Conservation (phyloP, 2,329 filamentous ascomycete genomes). For the Onygenales sp. region DNA sequence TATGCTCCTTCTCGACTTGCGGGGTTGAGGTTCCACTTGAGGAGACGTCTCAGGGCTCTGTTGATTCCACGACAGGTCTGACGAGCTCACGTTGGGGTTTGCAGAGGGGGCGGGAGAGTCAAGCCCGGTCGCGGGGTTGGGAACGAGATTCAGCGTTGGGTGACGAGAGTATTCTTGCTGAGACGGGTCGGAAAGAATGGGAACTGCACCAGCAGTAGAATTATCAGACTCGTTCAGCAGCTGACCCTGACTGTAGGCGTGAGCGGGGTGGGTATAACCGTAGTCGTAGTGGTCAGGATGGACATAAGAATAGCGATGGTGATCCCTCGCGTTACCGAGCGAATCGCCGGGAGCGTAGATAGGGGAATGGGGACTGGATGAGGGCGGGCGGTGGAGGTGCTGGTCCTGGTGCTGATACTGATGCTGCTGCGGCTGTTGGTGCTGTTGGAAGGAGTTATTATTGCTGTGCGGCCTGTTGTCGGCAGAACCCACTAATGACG, state of each 20-base stretch:
- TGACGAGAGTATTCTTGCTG: slow-evolving; percentile 2
- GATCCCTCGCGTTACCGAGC: neutral
- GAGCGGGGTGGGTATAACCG: slow-evolving; percentile 9
- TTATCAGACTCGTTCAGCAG: neutral
- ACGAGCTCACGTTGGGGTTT: slow-evolving; percentile 3
- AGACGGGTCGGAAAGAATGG: neutral
- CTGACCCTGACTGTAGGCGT: slow-evolving; percentile 4
- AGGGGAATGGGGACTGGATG: neutral
- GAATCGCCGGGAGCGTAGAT: neutral
- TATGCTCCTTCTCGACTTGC: slow-evolving; percentile 13
- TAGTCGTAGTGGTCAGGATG: slow-evolving; percentile 3
- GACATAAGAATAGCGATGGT: neutral
- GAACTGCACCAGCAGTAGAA: neutral
- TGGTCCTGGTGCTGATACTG: neutral
- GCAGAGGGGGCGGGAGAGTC: neutral
- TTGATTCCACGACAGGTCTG: slow-evolving; percentile 6
- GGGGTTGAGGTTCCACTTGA: slow-evolving; percentile 9
- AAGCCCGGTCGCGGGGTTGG: neutral
- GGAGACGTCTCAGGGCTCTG: slow-evolving; percentile 9
- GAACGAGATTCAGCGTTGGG: slow-evolving; percentile 9
- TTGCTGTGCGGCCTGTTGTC: slow-evolving; percentile 1
- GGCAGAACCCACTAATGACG: slow-evolving; percentile 9
- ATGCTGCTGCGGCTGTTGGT: slow-evolving; percentile 6
- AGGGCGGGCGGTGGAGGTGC: neutral
- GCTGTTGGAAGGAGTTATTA: slow-evolving; percentile 2